phyloP scores from a whole-genome alignment of 2,329 filamentous ascomycete genomes.

The Fusarium sp. region DNA sequence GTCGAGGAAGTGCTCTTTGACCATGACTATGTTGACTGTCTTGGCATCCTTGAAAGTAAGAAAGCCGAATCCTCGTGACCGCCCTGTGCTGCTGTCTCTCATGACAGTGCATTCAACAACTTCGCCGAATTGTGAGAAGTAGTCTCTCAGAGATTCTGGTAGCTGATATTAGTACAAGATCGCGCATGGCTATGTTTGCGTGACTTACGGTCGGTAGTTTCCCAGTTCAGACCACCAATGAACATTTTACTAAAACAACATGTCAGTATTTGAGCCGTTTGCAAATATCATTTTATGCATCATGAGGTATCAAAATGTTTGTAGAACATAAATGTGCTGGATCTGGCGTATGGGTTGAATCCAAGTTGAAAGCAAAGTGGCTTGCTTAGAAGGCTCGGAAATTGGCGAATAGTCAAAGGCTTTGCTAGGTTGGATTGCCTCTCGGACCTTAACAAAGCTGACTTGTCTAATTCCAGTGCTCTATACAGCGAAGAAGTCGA shows the following conservation, averaged over 20 bases:
- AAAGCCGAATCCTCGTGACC: constrained; percentile 96
- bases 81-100: constrained; percentile 92
- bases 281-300: constrained; percentile 9
- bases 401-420: constrained; percentile 8
- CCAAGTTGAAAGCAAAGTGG: constrained; percentile 38
- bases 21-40: constrained; percentile 99
- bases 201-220: constrained; percentile 93
- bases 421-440: constrained; percentile 1
- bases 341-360: constrained; percentile 23
- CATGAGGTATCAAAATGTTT: constrained; percentile 15
- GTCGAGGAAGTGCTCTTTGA: constrained; percentile 98
- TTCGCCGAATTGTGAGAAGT: constrained; percentile 98
- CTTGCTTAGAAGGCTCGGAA: constrained; percentile 35
- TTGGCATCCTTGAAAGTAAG: constrained; percentile 98
- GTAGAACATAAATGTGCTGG: constrained; percentile 12
- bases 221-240: constrained; percentile 98
- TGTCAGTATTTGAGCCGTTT: constrained; percentile 34
- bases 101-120: constrained; percentile 99
- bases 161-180: constrained; percentile 18
- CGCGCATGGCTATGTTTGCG: neutral
- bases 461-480: constrained; percentile 5
- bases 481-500: neutral
- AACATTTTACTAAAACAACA: constrained; percentile 89
- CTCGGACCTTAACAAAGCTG: constrained; percentile 7
- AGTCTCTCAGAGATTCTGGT: constrained; percentile 92